Conservation (phyloP, 2,329 filamentous ascomycete species). For the Xylariaceae sp. region DNA sequence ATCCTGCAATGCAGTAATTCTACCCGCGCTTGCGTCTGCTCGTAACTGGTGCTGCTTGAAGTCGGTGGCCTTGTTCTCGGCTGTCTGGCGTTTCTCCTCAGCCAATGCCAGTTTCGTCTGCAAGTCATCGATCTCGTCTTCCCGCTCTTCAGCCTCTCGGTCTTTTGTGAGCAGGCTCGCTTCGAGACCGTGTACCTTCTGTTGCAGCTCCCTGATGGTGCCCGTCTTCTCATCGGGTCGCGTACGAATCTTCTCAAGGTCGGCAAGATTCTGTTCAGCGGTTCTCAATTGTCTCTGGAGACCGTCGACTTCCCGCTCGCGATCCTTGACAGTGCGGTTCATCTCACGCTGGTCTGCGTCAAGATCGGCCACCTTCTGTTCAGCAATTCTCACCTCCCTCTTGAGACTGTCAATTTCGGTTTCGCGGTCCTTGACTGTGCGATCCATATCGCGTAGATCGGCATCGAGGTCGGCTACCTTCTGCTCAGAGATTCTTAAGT, state of each 20-base stretch:
- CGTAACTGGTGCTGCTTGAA: constrained; percentile 56
- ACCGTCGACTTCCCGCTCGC: background rate
- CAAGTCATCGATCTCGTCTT: background rate
- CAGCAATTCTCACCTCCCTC: too few species aligned
- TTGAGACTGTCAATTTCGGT: background rate
- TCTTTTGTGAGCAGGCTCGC: background rate
- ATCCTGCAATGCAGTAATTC: constrained; percentile 49
- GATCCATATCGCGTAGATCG: background rate
- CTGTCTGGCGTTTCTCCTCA: background rate
- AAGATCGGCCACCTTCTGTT: background rate
- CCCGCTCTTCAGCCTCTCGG: background rate
- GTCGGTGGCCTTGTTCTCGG: constrained; percentile 52
- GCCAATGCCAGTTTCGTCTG: background rate
- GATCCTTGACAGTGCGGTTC: background rate
- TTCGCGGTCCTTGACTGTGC: background rate
- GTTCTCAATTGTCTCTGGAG: background rate
- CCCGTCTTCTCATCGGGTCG: background rate
- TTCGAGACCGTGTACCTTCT: background rate
- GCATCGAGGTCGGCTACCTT: background rate
- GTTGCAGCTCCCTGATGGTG: background rate
- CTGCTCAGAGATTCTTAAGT: background rate
- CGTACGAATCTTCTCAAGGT: background rate
- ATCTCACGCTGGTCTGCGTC: background rate
- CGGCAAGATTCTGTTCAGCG: background rate
- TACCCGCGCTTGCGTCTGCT: constrained; percentile 34